A percentile compares a stretch with the other conserved stretches of the same genome.
Evolutionary conservation across 306 rosid genomes (phyloP).

Genomic region (peach (Prunus persica)): Prunus_persica_NCBIv2 NC_034009.1:37647501-37648000

Average conservation of each 20-base stretch:
- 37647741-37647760: constrained; percentile 79
- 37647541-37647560: background rate
- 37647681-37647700: constrained; percentile 83
- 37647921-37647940: background rate
- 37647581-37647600: background rate
- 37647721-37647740: constrained; percentile 80
- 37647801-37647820: constrained; percentile 88
- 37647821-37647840: constrained; percentile 99
- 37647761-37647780: constrained; percentile 78
- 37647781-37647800: constrained; percentile 87
- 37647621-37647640: background rate
- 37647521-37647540: background rate
- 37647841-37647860: constrained; percentile 54
- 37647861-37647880: constrained; percentile 2
- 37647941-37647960: background rate
- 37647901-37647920: background rate
- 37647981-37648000: background rate
- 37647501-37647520: background rate
- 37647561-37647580: background rate
- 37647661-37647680: constrained; percentile 32
- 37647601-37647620: background rate
- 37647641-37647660: background rate
- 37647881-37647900: background rate
- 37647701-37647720: constrained; percentile 91
- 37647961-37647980: no score